Base-by-base conservation (phyloP, 2,329 filamentous ascomycete genomes). In the Paradendryphiella salina region DNA sequence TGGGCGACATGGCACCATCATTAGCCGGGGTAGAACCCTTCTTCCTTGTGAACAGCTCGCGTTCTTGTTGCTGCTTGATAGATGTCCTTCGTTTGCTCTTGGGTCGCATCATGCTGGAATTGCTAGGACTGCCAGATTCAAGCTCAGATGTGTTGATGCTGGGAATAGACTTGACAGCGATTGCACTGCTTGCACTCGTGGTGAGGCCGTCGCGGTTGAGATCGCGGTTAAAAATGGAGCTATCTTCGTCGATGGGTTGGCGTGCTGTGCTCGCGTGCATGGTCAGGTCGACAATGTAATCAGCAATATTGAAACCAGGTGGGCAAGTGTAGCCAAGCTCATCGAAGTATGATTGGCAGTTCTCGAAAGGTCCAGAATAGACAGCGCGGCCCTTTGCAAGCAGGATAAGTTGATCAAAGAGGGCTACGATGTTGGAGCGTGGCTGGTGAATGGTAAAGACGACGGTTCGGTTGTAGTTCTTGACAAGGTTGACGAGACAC, bases 401-500 rank as follows among this genome's bases (percentile, higher is more conserved):
- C 11, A 99, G 83, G 46, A 99, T 82, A n/a, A 99, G 81, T 48
- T 93, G 86, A 70, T 99, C 94, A 69, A 99, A 99, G 3, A 99
- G 82, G 8, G 94, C 94, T 17, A 97, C 94, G 66, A 99, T 99
- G 73, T 99, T 99, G 9, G 94, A 99, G 60, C 95, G 85, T 31
- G 94, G 94, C 67, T 99, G 94, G 72, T 99, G 94, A 58, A 99
- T 99, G 11, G 94, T 99, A 76, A 99, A 96, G 56, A 99, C 88
- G 47, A 99, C 91, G 0, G 95, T 99, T 54, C 95, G 84, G 76
- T 96, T 95, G 77, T 97, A 99, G 34, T 86, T 94, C 78, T 96
- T 96, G 43, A 95, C 94, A 36, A 99, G 77, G 1, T 88, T 96
- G 32, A 97, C 93, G 8, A 99, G 82, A 65, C 92, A 97, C 72